Evolutionary conservation across 1,284 basidiomycete genomes (phyloP), one percentile per base, ranked within the genome.

Genomic region (Agroathelia rolfsii): DNA sequence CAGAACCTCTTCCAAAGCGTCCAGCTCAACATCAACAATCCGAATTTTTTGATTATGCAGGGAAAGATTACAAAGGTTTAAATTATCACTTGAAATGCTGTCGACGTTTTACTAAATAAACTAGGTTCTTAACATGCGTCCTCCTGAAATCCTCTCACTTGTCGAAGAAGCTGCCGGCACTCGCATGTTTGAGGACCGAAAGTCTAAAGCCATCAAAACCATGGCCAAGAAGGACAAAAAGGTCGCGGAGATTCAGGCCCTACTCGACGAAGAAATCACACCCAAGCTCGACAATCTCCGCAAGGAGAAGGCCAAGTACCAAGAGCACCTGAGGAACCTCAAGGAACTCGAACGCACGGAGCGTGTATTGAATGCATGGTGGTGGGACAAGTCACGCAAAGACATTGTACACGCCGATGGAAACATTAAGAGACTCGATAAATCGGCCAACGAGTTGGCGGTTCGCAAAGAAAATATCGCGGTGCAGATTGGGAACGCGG

Each of bases 21-120:
- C 0, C 93, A 97, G 58, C 76, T 99, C 47, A 98, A 98, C 58
- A 98, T 99, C 71, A 99, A 98, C 63, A 98, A 97, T 56, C 95
- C 95, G 28, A 98, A 98, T 55, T 98, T 98, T 62, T 71, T 99
- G 41, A 98, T 98, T 58, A 98, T 98, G 93, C 95, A 99, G 61
- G 95, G 95, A 28, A 78, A 83, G 30, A 93, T 93, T 50, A 93
- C 89, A 8, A 94, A 93, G 62, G 88, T 73, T 24, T 24, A 49
- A 13, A 18, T 25, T 8, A 13, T 17, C 11, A 5, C 4, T 24
- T 28, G 11, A 12, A 4, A 14, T 30, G n/a, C n/a, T 24, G 26
- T 15, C 30, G n/a, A 23, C 21, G 20, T 21, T 26, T 24, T 24
- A 21, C 23, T 23, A 41, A 21, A 29, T 17, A 6, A 14, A 55